Base-by-base conservation (phyloP, 164 flowering plant genomes). In the Dillenia suffruticosa region DNA sequence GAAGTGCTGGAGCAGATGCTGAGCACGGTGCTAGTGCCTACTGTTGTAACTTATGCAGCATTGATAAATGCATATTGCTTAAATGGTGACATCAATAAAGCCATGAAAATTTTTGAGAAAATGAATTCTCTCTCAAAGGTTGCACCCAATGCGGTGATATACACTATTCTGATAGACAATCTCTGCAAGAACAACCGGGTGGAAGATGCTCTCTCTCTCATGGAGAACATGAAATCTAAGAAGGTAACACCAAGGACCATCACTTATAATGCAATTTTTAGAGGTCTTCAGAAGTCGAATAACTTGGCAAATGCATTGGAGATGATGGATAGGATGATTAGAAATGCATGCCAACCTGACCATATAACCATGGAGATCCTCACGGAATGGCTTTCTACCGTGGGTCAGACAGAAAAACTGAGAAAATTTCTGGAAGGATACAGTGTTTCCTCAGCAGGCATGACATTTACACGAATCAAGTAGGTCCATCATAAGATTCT, bases 191-290 rank as follows among this genome's bases (percentile, higher is more conserved):
- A 63, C 17, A 67, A 66, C 10, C 44, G 78, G n/a, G 75, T 80
- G 9, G 82, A 89, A 43, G 52, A 10, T 2, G 93, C 97, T 11
- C 61, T 84, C 46, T 72, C 77, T 9, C 65, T 94, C 47, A 74
- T 89, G 84, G 82, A 84, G 57, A 88, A 86, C 15, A 91, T 94
- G 98, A 69, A 59, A 71, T 61, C 6, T 4, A 82, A 72, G 51
- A 77, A 73, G 40, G 84, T 86, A 48, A 64, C 57, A 50, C 84
- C 88, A 10, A 81, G 71, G 32, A 74, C 77, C 17, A 65, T 51
- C 12, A 89, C 96, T 12, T 91, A 72, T 68, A 91, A 89, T 79
- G 77, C 96, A 46, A 50, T 89, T 59, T 78, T 94, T 64, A 94
- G 68, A 74, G 87, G 87, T 46, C 86, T 90, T 46, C 50, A 44